Base-by-base conservation (phyloP, 345 rosid species). In the Sisymbrium irio region DNA sequence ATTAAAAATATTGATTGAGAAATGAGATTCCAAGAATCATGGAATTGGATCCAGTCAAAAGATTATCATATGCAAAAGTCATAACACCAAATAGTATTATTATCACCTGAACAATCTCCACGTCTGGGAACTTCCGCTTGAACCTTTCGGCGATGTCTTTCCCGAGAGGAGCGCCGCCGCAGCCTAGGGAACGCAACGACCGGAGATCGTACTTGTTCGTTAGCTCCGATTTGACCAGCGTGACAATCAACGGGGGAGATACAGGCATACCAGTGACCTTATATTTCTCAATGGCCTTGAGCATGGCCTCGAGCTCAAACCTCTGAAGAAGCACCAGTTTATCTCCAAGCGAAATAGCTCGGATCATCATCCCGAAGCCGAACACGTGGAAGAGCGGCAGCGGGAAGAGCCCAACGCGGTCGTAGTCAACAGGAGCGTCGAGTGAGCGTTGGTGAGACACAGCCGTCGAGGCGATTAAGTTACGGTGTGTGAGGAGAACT, bases 121-220 rank as follows among this genome's bases (percentile, higher is more conserved):
- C 86, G n/a, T 81, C 57, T 22, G 98, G 96, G 65, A 90, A 89
- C 67, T 90, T 93, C 71, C 80, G 60, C 55, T 64, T 84, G 77
- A 93, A 93, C 70, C 74, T 85, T 78, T 79, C 83, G n/a, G 86
- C 81, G 7, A 85, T 78, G 67, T 91, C 96, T 86, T 85, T 88
- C 4, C 95, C 89, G 0, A 94, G 80, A 11, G 98, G 93, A 6
- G 98, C 97, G 1, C 96, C 98, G 10, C 96, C 97, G 65, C 88
- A 67, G 1, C 85, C 90, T 12, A 94, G 73, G 37, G 63, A 1
- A 77, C 22, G 65, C 14, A 94, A 82, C 19, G 97, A 91, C 68
- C 89, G 77, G 49, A 94, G 66, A 70, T 91, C 90, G 28, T 85
- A 89, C 80, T 82, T 86, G 2, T 60, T 77, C 12, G 96, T 85